These are phyloP conservation scores for Bolboschoenoplectus hybrid DNA, from an alignment of 202 grass and related monocot genomes.

Conservation along the genomic window DNA sequence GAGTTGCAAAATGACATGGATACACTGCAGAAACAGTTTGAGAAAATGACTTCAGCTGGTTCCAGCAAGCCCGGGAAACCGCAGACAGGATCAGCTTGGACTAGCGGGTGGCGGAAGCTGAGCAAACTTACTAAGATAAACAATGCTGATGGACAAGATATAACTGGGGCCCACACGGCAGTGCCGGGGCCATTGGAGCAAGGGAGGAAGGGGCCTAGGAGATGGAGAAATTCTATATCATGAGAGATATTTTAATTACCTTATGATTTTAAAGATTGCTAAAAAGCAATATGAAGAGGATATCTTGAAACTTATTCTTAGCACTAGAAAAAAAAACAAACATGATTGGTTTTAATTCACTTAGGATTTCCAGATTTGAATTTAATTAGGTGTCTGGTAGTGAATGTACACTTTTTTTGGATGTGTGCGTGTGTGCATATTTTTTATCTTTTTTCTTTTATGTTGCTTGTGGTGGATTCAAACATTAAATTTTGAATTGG, in stretches of 20 bases:
- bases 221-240: conserved; percentile 97
- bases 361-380: neutral
- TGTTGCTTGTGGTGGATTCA: neutral
- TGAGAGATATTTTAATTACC: conserved; percentile 40
- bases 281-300: neutral
- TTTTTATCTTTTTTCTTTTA: neutral
- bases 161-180: conserved; percentile 12
- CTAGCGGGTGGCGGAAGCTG: conserved; percentile 77
- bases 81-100: conserved; percentile 62
- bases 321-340: neutral
- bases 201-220: conserved; percentile 66
- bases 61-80: conserved; percentile 41
- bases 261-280: neutral
- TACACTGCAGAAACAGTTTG: conserved; percentile 70
- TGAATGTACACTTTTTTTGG: neutral
- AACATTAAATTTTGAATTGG: neutral
- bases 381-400: neutral
- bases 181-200: conserved; percentile 33
- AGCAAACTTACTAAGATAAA: conserved; percentile 82
- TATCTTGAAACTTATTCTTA: conserved; percentile 10
- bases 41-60: conserved; percentile 38
- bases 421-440: neutral
- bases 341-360: neutral
- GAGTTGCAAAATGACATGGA: conserved; percentile 97
- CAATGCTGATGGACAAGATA: conserved; percentile 51